Evolutionary conservation across 345 rosid genomes (phyloP).

Genomic region (Pistacia atlantica): DNA sequence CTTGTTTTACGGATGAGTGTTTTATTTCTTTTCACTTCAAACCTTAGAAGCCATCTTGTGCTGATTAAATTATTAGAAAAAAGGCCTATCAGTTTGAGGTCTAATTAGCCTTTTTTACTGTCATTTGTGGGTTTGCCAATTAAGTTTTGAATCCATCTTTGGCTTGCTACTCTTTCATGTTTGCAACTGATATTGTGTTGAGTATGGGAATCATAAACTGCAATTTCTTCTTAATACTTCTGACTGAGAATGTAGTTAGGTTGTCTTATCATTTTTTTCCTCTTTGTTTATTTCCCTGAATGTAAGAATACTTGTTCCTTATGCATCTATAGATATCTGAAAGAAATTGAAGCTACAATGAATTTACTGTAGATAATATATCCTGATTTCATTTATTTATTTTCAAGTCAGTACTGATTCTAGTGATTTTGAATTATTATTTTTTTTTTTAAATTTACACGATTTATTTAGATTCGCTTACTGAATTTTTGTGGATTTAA

Average conservation of each 20-base stretch:
- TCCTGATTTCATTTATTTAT: not conserved
- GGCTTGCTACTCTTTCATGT: not conserved
- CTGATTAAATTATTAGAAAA: not conserved
- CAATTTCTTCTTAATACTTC: not conserved
- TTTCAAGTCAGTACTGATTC: slow-evolving; percentile 5
- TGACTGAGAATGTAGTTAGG: not conserved
- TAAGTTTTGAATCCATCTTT: not conserved
- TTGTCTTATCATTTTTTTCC: not conserved
- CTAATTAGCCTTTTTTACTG: not conserved
- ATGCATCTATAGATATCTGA: not conserved
- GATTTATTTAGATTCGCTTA: slow-evolving; percentile 9
- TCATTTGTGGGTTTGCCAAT: not conserved
- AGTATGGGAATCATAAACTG: not conserved
- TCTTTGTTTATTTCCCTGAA: not conserved
- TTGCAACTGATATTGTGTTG: not conserved
- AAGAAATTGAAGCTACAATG: not conserved
- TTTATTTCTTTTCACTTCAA: not conserved
- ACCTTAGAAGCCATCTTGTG: not conserved
- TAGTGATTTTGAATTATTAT: not conserved
- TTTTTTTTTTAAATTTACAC: not conserved
- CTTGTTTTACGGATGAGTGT: not conserved
- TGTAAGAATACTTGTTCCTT: not conserved
- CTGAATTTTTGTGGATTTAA: slow-evolving; percentile 2
- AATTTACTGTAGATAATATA: not conserved
- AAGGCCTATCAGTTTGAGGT: not conserved